Evolutionary conservation across 495 filamentous ascomycete species (phyloP).

Genomic region (Beverwykella pulmonaria): DNA sequence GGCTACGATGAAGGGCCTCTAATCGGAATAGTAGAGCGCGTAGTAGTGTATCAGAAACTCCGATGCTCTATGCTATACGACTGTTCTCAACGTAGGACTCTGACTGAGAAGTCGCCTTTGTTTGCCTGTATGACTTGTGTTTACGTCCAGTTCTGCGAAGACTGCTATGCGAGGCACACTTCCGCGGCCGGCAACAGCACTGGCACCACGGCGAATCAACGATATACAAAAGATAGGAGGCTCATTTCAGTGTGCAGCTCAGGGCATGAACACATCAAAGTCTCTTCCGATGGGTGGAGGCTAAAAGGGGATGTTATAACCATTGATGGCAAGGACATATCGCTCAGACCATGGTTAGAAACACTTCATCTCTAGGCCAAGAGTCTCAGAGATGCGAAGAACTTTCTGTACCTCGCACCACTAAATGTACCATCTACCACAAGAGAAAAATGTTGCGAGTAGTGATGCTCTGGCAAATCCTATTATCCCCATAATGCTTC

Average conservation of each 20-base stretch:
- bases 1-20: background rate
- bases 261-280: slow-evolving; percentile 1
- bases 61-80: background rate
- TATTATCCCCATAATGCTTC: no score
- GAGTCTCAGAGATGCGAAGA: no score
- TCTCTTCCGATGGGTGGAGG: background rate
- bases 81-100: background rate
- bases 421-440: no score
- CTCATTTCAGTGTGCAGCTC: background rate
- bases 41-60: background rate
- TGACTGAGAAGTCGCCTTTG: background rate
- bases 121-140: background rate
- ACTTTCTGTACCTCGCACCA: no score
- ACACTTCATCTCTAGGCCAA: background rate
- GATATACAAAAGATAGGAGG: background rate
- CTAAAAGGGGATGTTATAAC: slow-evolving; percentile 1
- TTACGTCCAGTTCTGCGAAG: background rate
- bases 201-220: background rate
- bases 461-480: no score
- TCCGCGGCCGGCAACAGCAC: background rate
- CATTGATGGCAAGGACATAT: background rate
- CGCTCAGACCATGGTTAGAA: background rate
- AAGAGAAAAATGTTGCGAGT: no score
- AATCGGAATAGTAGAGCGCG: background rate
- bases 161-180: slow-evolving; percentile 4